Evolutionary conservation across 345 rosid species (phyloP), one percentile per base, ranked within the genome.

Genomic region (Eucalyptus microcorys): DNA sequence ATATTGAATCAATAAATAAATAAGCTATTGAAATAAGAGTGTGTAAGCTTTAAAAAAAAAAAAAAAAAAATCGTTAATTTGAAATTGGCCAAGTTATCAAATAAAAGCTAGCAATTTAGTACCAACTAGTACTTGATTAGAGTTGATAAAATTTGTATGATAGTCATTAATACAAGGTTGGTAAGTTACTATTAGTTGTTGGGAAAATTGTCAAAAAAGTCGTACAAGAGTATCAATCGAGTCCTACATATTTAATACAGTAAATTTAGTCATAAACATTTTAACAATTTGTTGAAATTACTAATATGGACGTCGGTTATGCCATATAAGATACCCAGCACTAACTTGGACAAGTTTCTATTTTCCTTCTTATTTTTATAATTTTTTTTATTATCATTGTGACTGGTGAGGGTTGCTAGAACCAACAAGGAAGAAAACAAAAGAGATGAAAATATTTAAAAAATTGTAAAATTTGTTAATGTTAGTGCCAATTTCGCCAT

Each of bases 401-500:
- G 30, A 14, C 6, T 0, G 1, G 3, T 55, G 30, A 55, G 61
- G 61, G 30, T 55, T 0, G 61, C 61, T 55, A 24, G 61, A 55
- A 55, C 14, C 30, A 24, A 22, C 61, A 55, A 55, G 13, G 14
- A 52, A 52, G 7, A 55, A 55, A 55, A 55, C 5, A 55, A 55
- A 55, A 10, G 14, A 55, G 5, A 55, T 52, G 57, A 55, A 55
- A 55, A 22, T 24, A 17, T 26, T 57, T 12, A 59, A 6, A 59
- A 27, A 3, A 0, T 27, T 30, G 3, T 3, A 61, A 61, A 61
- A 27, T 1, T 12, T 61, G 7, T 0, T 6, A 61, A 61, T 13
- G 3, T 61, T 1, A 27, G 2, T 12, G 34, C 2, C 0, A 6
- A 0, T 30, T 4, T 30, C 3, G 32, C 2, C 68, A 30, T 0